Base-by-base conservation (phyloP, 73 alveolate species). In the Stentor coeruleus region DNA sequence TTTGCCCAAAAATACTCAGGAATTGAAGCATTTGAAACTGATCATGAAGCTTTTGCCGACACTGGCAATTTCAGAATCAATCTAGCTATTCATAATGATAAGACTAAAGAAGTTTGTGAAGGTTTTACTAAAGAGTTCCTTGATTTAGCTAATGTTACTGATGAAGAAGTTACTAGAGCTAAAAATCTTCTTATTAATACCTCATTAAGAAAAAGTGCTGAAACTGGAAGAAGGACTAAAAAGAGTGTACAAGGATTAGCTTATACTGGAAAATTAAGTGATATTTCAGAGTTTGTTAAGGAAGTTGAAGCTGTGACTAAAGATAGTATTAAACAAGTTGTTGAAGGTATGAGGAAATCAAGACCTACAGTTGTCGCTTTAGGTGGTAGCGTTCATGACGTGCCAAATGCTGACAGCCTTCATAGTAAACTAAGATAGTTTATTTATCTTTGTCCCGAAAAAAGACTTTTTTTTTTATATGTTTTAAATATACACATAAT, bases 151-250 rank as follows among this genome's bases (percentile, higher is more conserved):
- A 15, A 77, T 39, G 79, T 86, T 11, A 6, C 84, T 40, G 91
- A 86, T 42, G 88, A 60, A 40, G 91, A 86, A 59, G 73, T 86
- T 14, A 35, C 58, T 30, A 86, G 91, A 86, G 88, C 91, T 6
- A 86, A 86, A 77, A 80, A 81, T 39, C 60, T 39, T 30, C 85
- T 81, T 39, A 86, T 76, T 55, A 81, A 59, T 55, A 35, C 3
- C 14, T 41, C 74, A 38, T 74, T 37, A 3, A 36, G 75, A 35
- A 76, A 39, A 3, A 14, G 38, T 49, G 77, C 73, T 41, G 30
- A 38, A 38, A 39, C 82, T 38, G 88, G 74, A 0, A 11, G 14
- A 38, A 86, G 91, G 74, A 81, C 81, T 15, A 82, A 86, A 59
- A 81, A 66, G 40, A 28, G 80, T n/a, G 84, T 85, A 1, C 60